Conservation (phyloP, 2,329 filamentous ascomycete genomes). For the Aspergillus sp. region DNA sequence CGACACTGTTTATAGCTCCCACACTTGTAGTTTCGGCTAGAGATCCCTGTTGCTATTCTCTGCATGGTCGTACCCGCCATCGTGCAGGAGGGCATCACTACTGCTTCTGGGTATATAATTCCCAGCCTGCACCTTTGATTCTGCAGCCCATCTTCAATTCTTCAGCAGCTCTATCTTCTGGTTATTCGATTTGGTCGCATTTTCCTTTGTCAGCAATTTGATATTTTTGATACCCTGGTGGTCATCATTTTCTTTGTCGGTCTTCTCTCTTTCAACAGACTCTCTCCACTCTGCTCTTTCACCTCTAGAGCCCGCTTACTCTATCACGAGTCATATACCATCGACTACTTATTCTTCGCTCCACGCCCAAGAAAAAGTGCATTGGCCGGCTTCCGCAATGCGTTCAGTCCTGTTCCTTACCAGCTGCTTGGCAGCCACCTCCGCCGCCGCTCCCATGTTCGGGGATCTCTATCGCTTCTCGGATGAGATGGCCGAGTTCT, state of each 20-base stretch:
- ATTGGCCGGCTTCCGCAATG: slow-evolving; percentile 19
- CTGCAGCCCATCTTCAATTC: slow-evolving; percentile 8
- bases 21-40: slow-evolving; percentile 10
- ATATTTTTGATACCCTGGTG: slow-evolving; percentile 5
- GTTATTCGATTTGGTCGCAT: background rate
- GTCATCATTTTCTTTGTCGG: slow-evolving; percentile 2
- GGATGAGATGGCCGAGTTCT: slow-evolving; percentile 41
- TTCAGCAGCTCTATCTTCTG: background rate
- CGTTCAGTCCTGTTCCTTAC: slow-evolving; percentile 25
- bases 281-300: slow-evolving; percentile 1
- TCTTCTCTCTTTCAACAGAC: background rate
- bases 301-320: background rate
- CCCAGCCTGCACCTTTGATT: slow-evolving; percentile 2
- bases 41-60: slow-evolving; percentile 8
- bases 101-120: slow-evolving; percentile 9
- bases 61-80: slow-evolving; percentile 12
- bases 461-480: slow-evolving; percentile 39
- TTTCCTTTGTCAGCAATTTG: background rate
- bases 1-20: slow-evolving; percentile 12
- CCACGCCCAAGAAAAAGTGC: background rate
- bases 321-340: background rate
- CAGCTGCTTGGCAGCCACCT: slow-evolving; percentile 31
- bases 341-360: background rate
- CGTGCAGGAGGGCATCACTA: slow-evolving; percentile 4
- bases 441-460: slow-evolving; percentile 37